Percentiles rank a stretch among this genome's conserved stretches.
Conservation (phyloP, 441 rosid genomes). For the Adansonia gregorii region DNA sequence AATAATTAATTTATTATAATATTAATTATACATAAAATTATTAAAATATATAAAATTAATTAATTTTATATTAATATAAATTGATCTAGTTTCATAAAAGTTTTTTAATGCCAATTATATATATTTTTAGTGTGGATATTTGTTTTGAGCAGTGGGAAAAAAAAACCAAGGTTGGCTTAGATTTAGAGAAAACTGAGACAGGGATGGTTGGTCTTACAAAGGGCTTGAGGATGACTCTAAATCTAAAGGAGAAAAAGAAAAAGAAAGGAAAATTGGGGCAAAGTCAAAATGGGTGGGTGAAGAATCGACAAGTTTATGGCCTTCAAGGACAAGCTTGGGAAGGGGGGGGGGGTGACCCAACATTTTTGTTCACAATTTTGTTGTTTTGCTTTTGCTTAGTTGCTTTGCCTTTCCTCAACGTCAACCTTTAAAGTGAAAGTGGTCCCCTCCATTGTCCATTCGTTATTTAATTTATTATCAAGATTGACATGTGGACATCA, state of each 20-base stretch:
- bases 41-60: too few relatives aligned
- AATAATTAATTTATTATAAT: too few relatives aligned
- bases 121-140: not conserved
- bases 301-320: conserved; percentile 30
- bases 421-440: conserved; percentile 35
- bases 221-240: not conserved
- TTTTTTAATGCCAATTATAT: not conserved
- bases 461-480: conserved; percentile 16
- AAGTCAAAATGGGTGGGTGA: conserved; percentile 53
- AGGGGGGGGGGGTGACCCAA: conserved; percentile 18
- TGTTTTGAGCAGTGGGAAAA: conserved; percentile 2
- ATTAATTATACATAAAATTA: too few relatives aligned
- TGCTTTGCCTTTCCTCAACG: conserved; percentile 53
- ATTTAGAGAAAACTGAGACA: not conserved
- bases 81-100: too few relatives aligned
- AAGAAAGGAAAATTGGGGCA: not conserved
- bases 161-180: not conserved
- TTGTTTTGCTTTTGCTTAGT: not conserved
- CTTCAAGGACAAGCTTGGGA: not conserved
- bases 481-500: not conserved
- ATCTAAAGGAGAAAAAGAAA: not conserved
- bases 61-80: too few relatives aligned
- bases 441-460: conserved; percentile 31
- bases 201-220: not conserved
- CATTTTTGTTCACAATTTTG: conserved; percentile 25